phyloP scores from a whole-genome alignment of 1,139 yeast species.

The Groenewaldozyma auringiensis region DNA sequence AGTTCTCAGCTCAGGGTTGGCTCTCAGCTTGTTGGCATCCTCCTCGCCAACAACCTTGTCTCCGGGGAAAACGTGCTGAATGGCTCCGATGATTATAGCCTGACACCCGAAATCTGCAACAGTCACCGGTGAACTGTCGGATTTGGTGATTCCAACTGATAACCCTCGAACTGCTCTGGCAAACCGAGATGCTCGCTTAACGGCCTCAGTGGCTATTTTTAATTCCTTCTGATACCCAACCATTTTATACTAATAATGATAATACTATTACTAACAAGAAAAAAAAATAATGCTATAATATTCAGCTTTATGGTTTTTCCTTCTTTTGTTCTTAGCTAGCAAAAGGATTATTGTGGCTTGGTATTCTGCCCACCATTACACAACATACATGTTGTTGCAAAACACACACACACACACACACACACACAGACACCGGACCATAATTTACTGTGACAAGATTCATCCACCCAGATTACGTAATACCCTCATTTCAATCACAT shows the following conservation, averaged over 20 bases:
- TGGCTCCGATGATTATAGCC: constrained; percentile 81
- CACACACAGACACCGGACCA: no score
- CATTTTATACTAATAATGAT: background rate
- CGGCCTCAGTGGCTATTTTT: constrained; percentile 74
- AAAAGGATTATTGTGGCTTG: no score
- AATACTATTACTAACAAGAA: background rate
- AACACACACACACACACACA: no score
- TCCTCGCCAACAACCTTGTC: constrained; percentile 95
- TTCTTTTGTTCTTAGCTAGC: background rate
- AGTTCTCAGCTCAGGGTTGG: constrained; percentile 40
- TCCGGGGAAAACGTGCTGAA: constrained; percentile 65
- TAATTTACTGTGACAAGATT: background rate
- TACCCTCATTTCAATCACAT: no score
- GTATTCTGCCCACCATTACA: no score
- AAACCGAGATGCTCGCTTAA: constrained; percentile 72
- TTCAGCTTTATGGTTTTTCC: background rate
- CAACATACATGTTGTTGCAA: no score
- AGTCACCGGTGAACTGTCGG: constrained; percentile 91
- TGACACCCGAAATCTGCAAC: constrained; percentile 96
- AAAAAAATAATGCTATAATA: no score
- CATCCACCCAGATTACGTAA: no score
- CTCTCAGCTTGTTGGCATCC: constrained; percentile 59
- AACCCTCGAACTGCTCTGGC: constrained; percentile 65
- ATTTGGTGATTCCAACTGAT: constrained; percentile 58
- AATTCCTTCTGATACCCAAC: constrained; percentile 6